phyloP scores from a whole-genome alignment of 495 filamentous ascomycete genomes.

The Penicillium steckii region DNA sequence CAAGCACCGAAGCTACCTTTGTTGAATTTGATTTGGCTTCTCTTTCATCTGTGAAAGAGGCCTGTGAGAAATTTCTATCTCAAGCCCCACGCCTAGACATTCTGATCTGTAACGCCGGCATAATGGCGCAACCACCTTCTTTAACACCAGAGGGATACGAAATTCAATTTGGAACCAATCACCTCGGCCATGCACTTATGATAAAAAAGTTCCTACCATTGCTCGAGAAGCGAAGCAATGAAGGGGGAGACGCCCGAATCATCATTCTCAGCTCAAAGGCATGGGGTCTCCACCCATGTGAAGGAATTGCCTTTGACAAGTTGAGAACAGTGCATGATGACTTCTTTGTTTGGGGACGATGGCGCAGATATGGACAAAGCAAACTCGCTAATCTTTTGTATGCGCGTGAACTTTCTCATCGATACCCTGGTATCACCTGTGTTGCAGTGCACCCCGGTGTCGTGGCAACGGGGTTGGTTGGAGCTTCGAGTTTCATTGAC shows the following conservation, averaged over 20 bases:
- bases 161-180: constrained; percentile 66
- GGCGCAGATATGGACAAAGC: constrained; percentile 57
- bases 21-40: constrained; percentile 48
- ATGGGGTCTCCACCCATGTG: constrained; percentile 35
- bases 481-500: constrained; percentile 11
- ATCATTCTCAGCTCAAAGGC: constrained; percentile 41
- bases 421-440: constrained; percentile 43
- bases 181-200: constrained; percentile 64
- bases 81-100: constrained; percentile 46
- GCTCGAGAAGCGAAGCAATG: constrained; percentile 38
- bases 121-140: constrained; percentile 53
- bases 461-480: constrained; percentile 34
- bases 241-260: constrained; percentile 32
- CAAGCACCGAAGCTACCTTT: constrained; percentile 32
- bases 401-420: constrained; percentile 50
- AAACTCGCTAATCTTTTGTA: constrained; percentile 71
- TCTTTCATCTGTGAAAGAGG: constrained; percentile 38
- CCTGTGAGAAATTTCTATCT: constrained; percentile 32
- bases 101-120: constrained; percentile 67
- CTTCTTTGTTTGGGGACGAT: constrained; percentile 20
- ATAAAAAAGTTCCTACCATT: constrained; percentile 58
- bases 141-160: constrained; percentile 64
- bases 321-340: constrained; percentile 14
- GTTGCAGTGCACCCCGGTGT: constrained; percentile 48
- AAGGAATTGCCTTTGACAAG: constrained; percentile 45